Conservation (phyloP, 805 yeast species). For the Candida broadrunensis region DNA sequence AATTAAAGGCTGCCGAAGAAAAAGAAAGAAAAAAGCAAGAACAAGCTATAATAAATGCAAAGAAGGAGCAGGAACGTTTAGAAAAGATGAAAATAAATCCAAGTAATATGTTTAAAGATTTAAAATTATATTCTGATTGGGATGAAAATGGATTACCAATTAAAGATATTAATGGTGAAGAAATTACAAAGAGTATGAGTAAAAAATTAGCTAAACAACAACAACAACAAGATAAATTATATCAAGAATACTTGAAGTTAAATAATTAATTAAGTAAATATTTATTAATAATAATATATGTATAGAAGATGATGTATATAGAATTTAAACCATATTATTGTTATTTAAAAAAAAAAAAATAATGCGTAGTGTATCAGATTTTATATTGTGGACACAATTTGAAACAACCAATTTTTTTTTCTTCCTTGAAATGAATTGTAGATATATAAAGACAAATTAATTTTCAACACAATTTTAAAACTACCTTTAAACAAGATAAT, state of each 20-base stretch:
- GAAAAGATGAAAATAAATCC: constrained; percentile 73
- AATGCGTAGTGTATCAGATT: neutral
- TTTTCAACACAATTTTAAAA: no score
- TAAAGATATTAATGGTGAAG: constrained; percentile 73
- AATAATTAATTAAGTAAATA: neutral
- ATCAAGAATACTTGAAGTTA: constrained; percentile 55
- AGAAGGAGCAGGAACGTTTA: constrained; percentile 58
- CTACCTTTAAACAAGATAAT: no score
- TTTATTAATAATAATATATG: no score
- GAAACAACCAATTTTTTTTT: no score
- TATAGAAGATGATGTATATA: no score
- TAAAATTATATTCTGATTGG: constrained; percentile 62
- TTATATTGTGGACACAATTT: neutral
- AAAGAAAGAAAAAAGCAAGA: constrained; percentile 58
- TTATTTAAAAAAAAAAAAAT: no score
- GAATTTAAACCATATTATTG: no score
- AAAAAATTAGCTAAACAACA: constrained; percentile 80
- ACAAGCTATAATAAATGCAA: constrained; percentile 49
- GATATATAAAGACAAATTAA: no score
- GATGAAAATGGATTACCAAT: constrained; percentile 85
- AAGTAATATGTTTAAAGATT: constrained; percentile 64
- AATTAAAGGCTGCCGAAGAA: constrained; percentile 54
- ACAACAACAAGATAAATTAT: constrained; percentile 78
- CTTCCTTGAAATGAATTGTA: no score
- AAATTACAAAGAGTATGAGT: constrained; percentile 76